Conservation (phyloP, 352 stramenopile species). For the Phytophthora boehmeriae region DNA sequence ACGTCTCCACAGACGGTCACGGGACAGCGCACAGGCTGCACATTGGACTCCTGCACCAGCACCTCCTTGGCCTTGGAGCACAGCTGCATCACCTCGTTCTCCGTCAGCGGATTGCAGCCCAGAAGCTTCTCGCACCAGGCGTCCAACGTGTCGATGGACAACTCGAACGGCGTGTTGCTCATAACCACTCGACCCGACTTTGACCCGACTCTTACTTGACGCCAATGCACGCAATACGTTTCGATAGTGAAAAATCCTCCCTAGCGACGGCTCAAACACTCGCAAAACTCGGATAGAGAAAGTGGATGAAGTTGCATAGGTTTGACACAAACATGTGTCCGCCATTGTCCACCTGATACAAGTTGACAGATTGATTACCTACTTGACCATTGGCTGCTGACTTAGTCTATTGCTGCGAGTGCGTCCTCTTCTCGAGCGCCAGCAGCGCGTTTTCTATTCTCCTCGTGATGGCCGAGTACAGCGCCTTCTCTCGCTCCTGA, state of each 20-base stretch:
- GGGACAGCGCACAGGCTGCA: slow-evolving; percentile 95
- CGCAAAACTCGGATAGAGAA: background rate
- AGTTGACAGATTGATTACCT: background rate
- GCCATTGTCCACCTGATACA: no score
- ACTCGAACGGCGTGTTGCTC: slow-evolving; percentile 70
- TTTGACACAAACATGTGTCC: no score
- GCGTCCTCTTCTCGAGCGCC: slow-evolving; percentile 52
- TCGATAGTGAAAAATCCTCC: slow-evolving; percentile 14
- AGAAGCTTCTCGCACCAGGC: slow-evolving; percentile 95
- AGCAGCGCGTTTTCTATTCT: slow-evolving; percentile 84
- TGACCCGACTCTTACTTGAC: no score
- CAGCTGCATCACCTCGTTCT: slow-evolving; percentile 96
- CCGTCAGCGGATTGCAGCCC: slow-evolving; percentile 93
- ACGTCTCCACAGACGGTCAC: slow-evolving; percentile 99
- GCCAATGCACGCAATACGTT: background rate
- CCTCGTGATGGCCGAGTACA: slow-evolving; percentile 87
- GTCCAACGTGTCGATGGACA: slow-evolving; percentile 92
- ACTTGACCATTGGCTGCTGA: background rate
- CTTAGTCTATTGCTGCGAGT: slow-evolving; percentile 26
- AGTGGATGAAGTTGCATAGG: background rate
- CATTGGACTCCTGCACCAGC: slow-evolving; percentile 97
- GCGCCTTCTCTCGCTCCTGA: slow-evolving; percentile 62
- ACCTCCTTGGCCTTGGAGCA: slow-evolving; percentile 96
- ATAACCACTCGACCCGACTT: slow-evolving; percentile 1
- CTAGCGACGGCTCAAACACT: background rate